Percentiles rank a stretch among this genome's conserved stretches.
These are phyloP conservation scores for Coix lacrymajobi DNA, from an alignment of 176 grass and related monocot species.

Conservation along the genomic window DNA sequence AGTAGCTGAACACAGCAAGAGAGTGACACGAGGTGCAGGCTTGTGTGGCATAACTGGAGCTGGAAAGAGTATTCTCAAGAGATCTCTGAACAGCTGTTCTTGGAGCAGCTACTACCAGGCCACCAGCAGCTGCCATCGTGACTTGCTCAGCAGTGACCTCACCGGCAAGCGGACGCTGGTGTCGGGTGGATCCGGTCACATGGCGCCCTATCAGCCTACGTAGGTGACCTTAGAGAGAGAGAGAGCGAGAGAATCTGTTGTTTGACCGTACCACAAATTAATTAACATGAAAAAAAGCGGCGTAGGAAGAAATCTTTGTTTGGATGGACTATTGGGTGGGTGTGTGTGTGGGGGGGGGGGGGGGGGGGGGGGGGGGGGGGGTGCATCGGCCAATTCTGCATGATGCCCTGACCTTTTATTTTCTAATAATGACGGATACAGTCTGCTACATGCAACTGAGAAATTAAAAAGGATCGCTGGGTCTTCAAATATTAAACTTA, in stretches of 20 bases:
- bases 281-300: not conserved
- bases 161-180: constrained; percentile 8
- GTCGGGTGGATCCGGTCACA: constrained; percentile 33
- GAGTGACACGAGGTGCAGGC: not conserved
- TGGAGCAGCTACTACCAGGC: not conserved
- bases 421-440: not conserved
- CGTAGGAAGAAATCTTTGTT: not conserved
- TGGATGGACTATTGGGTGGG: not conserved
- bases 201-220: not conserved
- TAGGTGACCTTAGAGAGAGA: not conserved
- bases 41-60: not conserved
- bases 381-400: not conserved
- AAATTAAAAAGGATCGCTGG: not conserved
- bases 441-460: not conserved
- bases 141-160: constrained; percentile 25
- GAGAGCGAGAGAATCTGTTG: not conserved
- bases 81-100: not conserved
- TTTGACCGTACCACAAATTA: not conserved
- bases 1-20: not conserved
- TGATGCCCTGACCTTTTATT: not conserved
- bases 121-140: not conserved
- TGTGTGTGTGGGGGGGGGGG: too few relatives aligned
- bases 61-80: not conserved
- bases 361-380: too few relatives aligned
- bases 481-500: not conserved